These are phyloP conservation scores for Leucocoprinus birnbaumii DNA, from an alignment of 768 basidiomycete species.

Conservation along the genomic window DNA sequence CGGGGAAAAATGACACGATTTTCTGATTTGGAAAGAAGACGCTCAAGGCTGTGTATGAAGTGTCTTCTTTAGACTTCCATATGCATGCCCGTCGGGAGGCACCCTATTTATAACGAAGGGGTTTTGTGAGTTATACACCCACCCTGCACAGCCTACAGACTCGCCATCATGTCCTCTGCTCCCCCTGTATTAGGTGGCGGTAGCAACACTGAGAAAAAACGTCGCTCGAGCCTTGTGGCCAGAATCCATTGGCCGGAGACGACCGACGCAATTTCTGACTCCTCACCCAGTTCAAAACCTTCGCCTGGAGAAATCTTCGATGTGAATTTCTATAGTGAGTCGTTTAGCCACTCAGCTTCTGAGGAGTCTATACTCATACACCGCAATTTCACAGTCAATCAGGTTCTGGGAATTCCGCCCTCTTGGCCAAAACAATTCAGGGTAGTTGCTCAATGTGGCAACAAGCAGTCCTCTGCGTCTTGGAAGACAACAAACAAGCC, in stretches of 20 bases:
- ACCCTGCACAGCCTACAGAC: conserved; percentile 10
- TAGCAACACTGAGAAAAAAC: not conserved
- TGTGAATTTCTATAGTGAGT: conserved; percentile 4
- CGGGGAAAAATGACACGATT: too few relatives aligned
- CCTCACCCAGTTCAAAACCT: not conserved
- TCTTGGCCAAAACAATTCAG: conserved; percentile 2
- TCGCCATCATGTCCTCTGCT: not conserved
- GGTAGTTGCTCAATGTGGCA: not conserved
- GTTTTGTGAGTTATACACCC: not conserved
- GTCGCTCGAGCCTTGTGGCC: conserved; percentile 1
- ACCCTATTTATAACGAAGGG: conserved; percentile 2
- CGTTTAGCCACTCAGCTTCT: not conserved
- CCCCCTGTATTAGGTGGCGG: not conserved
- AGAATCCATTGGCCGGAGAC: not conserved
- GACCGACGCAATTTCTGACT: not conserved
- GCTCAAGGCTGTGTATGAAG: not conserved
- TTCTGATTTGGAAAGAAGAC: too few relatives aligned
- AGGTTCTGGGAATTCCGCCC: not conserved
- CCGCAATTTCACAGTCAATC: not conserved
- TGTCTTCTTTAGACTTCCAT: not conserved
- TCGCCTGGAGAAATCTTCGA: not conserved
- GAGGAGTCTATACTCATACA: not conserved
- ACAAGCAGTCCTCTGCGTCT: not conserved
- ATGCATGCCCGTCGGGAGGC: not conserved
- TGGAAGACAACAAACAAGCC: not conserved